Conservation (phyloP, 2,329 filamentous ascomycete genomes). For the Colletotrichum somersetense region DNA sequence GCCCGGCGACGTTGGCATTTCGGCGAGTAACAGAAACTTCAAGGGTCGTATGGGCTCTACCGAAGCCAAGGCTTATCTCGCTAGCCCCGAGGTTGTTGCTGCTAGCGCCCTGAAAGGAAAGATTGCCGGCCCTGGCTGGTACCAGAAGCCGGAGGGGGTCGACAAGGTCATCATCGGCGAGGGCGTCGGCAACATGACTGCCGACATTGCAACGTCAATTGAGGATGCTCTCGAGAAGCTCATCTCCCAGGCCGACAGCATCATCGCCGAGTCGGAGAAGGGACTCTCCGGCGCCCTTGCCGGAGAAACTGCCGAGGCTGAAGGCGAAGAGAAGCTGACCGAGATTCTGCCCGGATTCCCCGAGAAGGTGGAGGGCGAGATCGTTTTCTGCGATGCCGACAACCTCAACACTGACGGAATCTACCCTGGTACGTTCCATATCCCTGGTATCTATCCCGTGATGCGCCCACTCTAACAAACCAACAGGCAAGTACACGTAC, state of each 20-base stretch:
- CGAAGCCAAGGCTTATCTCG: slow-evolving; percentile 86
- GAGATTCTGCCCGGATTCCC: slow-evolving; percentile 90
- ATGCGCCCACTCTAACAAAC: slow-evolving; percentile 55
- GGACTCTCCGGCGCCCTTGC: slow-evolving; percentile 53
- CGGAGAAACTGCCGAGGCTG: slow-evolving; percentile 44
- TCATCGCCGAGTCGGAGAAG: slow-evolving; percentile 68
- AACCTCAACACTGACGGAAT: slow-evolving; percentile 95
- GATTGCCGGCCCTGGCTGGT: slow-evolving; percentile 83
- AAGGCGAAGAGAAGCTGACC: slow-evolving; percentile 60
- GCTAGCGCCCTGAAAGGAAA: slow-evolving; percentile 83
- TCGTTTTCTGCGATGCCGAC: slow-evolving; percentile 83
- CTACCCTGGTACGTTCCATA: slow-evolving; percentile 74
- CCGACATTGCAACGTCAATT: slow-evolving; percentile 74
- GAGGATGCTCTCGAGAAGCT: slow-evolving; percentile 80
- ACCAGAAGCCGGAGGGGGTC: slow-evolving; percentile 77
- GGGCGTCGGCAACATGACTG: slow-evolving; percentile 74
- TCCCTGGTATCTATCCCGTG: rapidly evolving
- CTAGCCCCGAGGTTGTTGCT: slow-evolving; percentile 90
- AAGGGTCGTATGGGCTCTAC: slow-evolving; percentile 89
- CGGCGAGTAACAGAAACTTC: slow-evolving; percentile 88
- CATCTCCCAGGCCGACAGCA: slow-evolving; percentile 74
- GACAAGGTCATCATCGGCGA: slow-evolving; percentile 78
- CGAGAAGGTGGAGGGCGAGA: slow-evolving; percentile 84
- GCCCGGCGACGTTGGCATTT: slow-evolving; percentile 87
- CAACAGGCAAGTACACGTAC: slow-evolving; percentile 80